Evolutionary conservation across 768 basidiomycete species (phyloP), one percentile per base, ranked within the genome.

Genomic region (Lentinus brumalis): DNA sequence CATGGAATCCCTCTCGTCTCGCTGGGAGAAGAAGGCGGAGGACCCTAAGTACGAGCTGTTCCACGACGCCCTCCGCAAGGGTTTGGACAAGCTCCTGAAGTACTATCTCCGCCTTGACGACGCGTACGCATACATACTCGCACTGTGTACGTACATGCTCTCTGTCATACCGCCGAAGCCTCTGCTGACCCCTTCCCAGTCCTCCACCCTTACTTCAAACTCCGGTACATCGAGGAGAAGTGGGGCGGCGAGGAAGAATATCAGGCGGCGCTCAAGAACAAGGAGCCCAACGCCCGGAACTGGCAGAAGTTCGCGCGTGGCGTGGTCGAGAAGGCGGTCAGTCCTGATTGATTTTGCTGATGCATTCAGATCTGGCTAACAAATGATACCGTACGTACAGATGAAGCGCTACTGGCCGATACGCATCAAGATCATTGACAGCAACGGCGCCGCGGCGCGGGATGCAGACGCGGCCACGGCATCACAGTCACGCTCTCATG

Each of bases 181-280:
- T 26, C 21, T 59, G 29, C 59, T 69, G 12, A 52, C 21, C 67
- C 1, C 50, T 74, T 12, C 44, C 8, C 44, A 45, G 44, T 45
- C 8, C n/a, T 21, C 4, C 71, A 76, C 40, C 74, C 69, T 0
- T 76, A 74, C 53, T 75, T 67, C 31, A 47, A 57, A n/a, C 31
- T 57, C 4, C 5, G 9, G 2, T 57, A 57, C 21, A 57, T 57
- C 8, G 46, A 50, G 8, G 11, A 38, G 2, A 4, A 57, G n/a
- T 57, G 56, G 56, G 56, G 45, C 10, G 56, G 56, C 2, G 46
- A 31, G 18, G 32, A 31, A 4, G 56, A 57, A 26, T 44, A 57
- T 10, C 29, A 4, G 8, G 32, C 35, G n/a, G 56, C 49, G 3
- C 7, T 57, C 10, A 31, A 30, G 5, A 11, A 5, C 32, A 31